Base-by-base conservation (phyloP, 192 early-diverging fungal genomes). In the Lobosporangium transversale region DNA sequence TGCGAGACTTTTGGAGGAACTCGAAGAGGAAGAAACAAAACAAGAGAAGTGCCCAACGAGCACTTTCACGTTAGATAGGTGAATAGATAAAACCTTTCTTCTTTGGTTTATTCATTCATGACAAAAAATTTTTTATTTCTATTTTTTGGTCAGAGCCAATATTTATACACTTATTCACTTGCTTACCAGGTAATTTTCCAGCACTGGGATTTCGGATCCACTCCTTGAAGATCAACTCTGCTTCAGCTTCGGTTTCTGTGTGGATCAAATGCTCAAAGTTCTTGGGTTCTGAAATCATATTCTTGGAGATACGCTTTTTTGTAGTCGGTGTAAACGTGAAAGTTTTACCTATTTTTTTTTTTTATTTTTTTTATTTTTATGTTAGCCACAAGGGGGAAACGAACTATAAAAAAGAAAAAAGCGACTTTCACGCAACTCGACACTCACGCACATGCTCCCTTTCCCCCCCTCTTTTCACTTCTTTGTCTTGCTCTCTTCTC, bases 251-350 rank as follows among this genome's bases (percentile, higher is more conserved):
- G 6, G 66, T 82, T 45, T 82, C 75, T 0, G 81, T 74, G 40
- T 82, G 81, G 56, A 82, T 78, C 24, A 82, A 48, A 57, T 82
- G 81, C 31, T 76, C 73, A 67, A 76, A 76, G 53, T 76, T 76
- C 65, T 67, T 76, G 23, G 73, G 73, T 23, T 76, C 73, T 15
- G 73, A 76, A 35, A 76, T 76, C 73, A 76, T 76, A 20, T 76
- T 76, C 53, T 76, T 76, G 57, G 73, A 76, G 53, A 76, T 76
- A 15, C 73, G 73, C 6, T 33, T 45, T 30, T 76, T 76, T n/a
- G 73, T 51, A 17, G 73, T 53, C 8, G 64, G 59, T 23, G 64
- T 47, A n/a, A 57, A 67, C 7, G 62, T 51, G 37, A 76, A 76
- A 5, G 73, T 76, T 40, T 76, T 76, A 43, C 73, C 73, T 53